Conservation (phyloP, 1,139 yeast species). For the Candida dubliniensis region DNA sequence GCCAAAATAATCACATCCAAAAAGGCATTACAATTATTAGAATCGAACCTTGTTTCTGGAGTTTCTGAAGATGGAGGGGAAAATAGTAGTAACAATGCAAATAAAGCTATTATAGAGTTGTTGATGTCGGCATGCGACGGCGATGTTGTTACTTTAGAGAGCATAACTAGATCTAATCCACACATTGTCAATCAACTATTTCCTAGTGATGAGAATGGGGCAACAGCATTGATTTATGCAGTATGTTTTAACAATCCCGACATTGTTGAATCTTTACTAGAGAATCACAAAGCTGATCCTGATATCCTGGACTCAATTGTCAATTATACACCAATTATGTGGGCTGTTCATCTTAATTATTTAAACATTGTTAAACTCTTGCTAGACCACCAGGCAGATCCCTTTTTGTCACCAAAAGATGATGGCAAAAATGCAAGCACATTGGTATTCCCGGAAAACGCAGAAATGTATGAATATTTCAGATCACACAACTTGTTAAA, state of each 20-base stretch:
- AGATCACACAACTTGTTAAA: constrained; percentile 41
- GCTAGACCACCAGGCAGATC: constrained; percentile 44
- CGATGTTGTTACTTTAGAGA: constrained; percentile 46
- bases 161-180: constrained; percentile 30
- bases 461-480: constrained; percentile 39
- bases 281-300: constrained; percentile 36
- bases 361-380: constrained; percentile 36
- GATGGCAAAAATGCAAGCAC: constrained; percentile 35
- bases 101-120: constrained; percentile 27
- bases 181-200: constrained; percentile 29
- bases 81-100: constrained; percentile 5
- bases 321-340: constrained; percentile 45
- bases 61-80: background rate
- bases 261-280: constrained; percentile 44
- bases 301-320: constrained; percentile 38
- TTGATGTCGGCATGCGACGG: constrained; percentile 54
- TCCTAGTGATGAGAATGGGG: constrained; percentile 43
- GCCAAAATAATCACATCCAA: constrained; percentile 49
- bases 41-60: constrained; percentile 14
- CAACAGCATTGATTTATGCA: constrained; percentile 52
- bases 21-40: constrained; percentile 36
- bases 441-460: constrained; percentile 33
- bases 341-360: constrained; percentile 46
- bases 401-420: constrained; percentile 31
- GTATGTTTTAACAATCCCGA: constrained; percentile 48